Base-by-base conservation (phyloP, 306 rosid genomes). In the Medicago ruthenica region DNA sequence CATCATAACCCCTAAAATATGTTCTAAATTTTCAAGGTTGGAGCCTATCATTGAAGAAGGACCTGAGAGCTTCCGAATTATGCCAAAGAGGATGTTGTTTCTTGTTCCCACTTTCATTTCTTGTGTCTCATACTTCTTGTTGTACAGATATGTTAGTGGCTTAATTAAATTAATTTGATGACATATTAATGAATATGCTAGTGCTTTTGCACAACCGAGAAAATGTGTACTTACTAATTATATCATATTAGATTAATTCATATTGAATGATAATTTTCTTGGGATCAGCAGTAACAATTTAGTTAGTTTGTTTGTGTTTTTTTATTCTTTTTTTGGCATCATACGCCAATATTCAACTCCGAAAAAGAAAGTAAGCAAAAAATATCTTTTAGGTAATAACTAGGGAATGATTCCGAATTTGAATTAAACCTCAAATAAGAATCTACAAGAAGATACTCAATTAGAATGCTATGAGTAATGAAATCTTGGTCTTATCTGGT, bases 1-100 rank as follows among this genome's bases (percentile, higher is more conserved):
- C 5, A 47, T 85, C 51, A 72, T 83, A 67, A 74, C 81, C 10
- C 86, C 51, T 17, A 39, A 75, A 45, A 89, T 17, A 63, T 16
- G 9, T 6, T 76, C 58, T 22, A 75, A 50, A 16, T 80, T 67
- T 27, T 81, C 92, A 9, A 86, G 66, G 34, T 80, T 92, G 84
- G 97, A 87, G 57, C 85, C 93, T 0, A 90, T 92, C 71, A 69
- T 60, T 13, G 97, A 92, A 75, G 97, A 92, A 82, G 88, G 81
- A 5, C 71, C 75, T 0, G 76, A 54, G 7, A 13, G 60, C 1
- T 9, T 62, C 12, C 69, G 45, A 47, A 34, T 57, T 64, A 8
- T 71, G 47, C 55, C 90, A 4, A 89, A 82, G 87, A 85, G 82
- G 72, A 71, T 81, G 36, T 4, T 88, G 69, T 84, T 88, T 68